phyloP scores from a whole-genome alignment of 129 eudicot species.

The Escallonia rubra region DNA sequence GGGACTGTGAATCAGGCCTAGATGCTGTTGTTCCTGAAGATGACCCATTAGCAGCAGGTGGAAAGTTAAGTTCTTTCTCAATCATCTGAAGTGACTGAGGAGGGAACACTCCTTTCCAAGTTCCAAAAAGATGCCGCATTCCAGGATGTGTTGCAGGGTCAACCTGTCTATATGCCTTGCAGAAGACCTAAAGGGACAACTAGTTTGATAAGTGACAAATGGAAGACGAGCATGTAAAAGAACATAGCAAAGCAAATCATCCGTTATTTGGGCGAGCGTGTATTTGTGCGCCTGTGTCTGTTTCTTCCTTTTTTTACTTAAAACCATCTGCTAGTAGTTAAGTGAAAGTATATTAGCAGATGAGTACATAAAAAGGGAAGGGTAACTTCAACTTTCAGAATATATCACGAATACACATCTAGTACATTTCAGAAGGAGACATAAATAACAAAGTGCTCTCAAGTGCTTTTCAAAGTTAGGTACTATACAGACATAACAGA shows the following conservation, averaged over 20 bases:
- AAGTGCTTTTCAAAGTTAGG: conserved; percentile 9
- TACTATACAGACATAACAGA: conserved; percentile 4
- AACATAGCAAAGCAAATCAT: conserved; percentile 9
- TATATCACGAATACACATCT: background rate
- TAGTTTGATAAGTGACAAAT: conserved; percentile 24
- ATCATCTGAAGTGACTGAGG: conserved; percentile 67
- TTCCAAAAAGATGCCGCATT: conserved; percentile 96
- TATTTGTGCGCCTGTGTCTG: too few species aligned
- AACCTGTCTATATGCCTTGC: conserved; percentile 94
- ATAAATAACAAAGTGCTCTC: conserved; percentile 5
- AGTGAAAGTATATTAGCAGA: background rate
- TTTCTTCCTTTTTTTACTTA: too few species aligned
- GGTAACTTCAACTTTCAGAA: conserved; percentile 10
- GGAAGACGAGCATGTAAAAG: background rate
- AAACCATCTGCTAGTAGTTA: too few species aligned
- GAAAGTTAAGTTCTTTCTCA: conserved; percentile 78
- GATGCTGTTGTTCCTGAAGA: conserved; percentile 51
- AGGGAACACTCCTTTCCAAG: conserved; percentile 95
- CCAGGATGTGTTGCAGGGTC: conserved; percentile 57
- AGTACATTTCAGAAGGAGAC: conserved; percentile 2
- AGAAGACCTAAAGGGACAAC: conserved; percentile 69
- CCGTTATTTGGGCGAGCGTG: background rate
- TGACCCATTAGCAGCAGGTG: conserved; percentile 54
- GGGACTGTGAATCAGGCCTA: conserved; percentile 52
- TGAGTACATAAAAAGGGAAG: conserved; percentile 11